phyloP scores from a whole-genome alignment of 345 rosid genomes.

The Moricandia arvensis region DNA sequence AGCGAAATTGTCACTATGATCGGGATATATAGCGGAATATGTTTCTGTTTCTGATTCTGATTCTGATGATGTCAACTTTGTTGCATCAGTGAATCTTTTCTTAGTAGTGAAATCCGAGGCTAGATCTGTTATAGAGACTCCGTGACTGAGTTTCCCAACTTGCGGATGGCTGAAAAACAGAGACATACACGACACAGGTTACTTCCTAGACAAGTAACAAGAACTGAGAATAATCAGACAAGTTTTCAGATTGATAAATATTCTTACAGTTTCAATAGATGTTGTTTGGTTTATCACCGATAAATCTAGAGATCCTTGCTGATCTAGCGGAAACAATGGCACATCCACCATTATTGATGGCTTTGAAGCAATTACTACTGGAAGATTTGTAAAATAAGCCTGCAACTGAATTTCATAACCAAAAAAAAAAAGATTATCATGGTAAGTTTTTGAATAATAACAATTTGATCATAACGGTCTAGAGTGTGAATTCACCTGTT shows the following conservation, averaged over 20 bases:
- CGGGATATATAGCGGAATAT: not conserved
- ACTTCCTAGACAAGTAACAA: slow-evolving; percentile 15
- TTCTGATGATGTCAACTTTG: not conserved
- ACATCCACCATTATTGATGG: slow-evolving; percentile 36
- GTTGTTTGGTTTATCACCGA: slow-evolving; percentile 24
- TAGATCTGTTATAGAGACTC: slow-evolving; percentile 36
- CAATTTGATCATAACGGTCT: not conserved
- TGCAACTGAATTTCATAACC: slow-evolving; percentile 35
- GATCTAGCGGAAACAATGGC: slow-evolving; percentile 36
- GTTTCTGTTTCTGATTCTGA: not conserved
- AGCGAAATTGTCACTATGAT: not conserved
- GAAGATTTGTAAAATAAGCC: slow-evolving; percentile 43
- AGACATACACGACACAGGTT: slow-evolving; percentile 1
- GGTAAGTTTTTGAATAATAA: not conserved
- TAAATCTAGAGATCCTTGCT: slow-evolving; percentile 35
- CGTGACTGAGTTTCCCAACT: slow-evolving; percentile 43
- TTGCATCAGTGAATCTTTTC: slow-evolving; percentile 15
- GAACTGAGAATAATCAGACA: not conserved
- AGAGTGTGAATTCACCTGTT: slow-evolving; percentile 41
- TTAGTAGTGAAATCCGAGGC: slow-evolving; percentile 37
- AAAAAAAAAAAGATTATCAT: not conserved
- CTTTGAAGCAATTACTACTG: slow-evolving; percentile 31
- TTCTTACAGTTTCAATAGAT: slow-evolving; percentile 19
- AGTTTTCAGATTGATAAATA: slow-evolving; percentile 21
- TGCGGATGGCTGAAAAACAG: slow-evolving; percentile 36